phyloP scores from a whole-genome alignment of 1,284 basidiomycete species.

The Pseudozyma pruni region DNA sequence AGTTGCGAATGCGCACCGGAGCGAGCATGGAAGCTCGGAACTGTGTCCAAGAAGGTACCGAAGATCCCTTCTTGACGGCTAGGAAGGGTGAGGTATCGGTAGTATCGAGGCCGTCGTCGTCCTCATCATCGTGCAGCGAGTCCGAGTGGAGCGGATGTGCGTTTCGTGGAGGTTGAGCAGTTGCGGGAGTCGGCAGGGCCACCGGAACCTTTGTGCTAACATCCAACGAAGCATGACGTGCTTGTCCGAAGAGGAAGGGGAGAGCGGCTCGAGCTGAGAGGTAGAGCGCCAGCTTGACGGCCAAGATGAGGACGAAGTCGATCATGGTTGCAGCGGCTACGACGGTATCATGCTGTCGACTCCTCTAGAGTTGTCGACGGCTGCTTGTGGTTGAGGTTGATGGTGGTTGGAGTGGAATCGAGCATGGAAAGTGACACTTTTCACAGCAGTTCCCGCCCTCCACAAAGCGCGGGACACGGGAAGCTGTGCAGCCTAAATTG shows the following conservation, averaged over 20 bases:
- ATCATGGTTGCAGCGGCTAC: conserved; percentile 11
- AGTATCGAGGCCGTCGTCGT: conserved; percentile 13
- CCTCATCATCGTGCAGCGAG: conserved; percentile 36
- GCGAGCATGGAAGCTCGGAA: conserved; percentile 21
- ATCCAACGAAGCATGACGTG: conserved; percentile 58
- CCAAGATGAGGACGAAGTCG: conserved; percentile 34
- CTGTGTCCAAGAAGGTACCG: conserved; percentile 19
- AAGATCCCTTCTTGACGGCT: conserved; percentile 19
- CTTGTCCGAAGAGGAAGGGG: conserved; percentile 61
- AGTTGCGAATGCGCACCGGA: conserved; percentile 23
- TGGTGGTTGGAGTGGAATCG: neutral
- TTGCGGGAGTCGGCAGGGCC: conserved; percentile 29
- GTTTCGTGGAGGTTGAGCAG: conserved; percentile 1
- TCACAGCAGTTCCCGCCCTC: too few relatives aligned
- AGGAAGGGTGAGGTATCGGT: conserved; percentile 34
- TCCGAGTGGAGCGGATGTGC: conserved; percentile 2
- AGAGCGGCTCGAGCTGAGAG: conserved; percentile 41
- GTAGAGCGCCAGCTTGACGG: conserved; percentile 40
- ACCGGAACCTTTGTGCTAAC: conserved; percentile 10
- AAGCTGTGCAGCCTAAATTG: too few relatives aligned
- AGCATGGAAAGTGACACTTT: too few relatives aligned
- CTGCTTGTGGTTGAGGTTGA: neutral
- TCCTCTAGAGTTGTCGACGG: neutral
- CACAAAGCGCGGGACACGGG: too few relatives aligned
- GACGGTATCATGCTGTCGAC: conserved; percentile 8